phyloP scores from a whole-genome alignment of 352 stramenopile genomes.

The Peronosclerospora sorghi region DNA sequence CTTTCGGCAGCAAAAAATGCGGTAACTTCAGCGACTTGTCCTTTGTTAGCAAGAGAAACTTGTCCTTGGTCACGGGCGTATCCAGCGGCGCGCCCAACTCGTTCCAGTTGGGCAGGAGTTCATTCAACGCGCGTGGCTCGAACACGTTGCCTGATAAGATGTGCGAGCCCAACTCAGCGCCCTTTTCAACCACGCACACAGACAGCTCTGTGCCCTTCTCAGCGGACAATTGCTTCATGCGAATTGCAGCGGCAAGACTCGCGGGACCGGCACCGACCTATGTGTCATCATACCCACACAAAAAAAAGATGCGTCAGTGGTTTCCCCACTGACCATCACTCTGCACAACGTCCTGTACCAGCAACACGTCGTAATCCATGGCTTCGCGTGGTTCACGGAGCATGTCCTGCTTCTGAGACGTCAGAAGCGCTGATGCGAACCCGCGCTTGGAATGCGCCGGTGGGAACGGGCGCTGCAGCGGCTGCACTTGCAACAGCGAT shows the following conservation, averaged over 20 bases:
- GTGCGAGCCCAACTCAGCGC: conserved; percentile 94
- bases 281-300: neutral
- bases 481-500: conserved; percentile 18
- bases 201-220: conserved; percentile 90
- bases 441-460: conserved; percentile 15
- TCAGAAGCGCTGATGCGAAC: conserved; percentile 27
- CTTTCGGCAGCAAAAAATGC: conserved; percentile 86
- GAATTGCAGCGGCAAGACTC: conserved; percentile 93
- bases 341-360: conserved; percentile 65
- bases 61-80: conserved; percentile 90
- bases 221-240: conserved; percentile 93
- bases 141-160: conserved; percentile 98
- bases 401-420: conserved; percentile 55
- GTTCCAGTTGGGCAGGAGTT: conserved; percentile 94
- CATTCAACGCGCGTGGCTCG: conserved; percentile 92
- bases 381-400: conserved; percentile 74
- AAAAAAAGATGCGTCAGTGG: neutral
- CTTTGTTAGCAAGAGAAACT: conserved; percentile 91
- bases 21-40: conserved; percentile 79
- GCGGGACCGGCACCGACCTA: conserved; percentile 77
- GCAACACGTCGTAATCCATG: conserved; percentile 99
- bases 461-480: conserved; percentile 5
- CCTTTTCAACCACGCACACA: conserved; percentile 94
- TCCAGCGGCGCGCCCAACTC: conserved; percentile 82
- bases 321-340: conserved; percentile 10